A percentile compares a stretch with the other conserved stretches of the same genome.
Evolutionary conservation across 169 alveolate genomes (phyloP).

Genomic region (Plasmodium vinckei): DNA sequence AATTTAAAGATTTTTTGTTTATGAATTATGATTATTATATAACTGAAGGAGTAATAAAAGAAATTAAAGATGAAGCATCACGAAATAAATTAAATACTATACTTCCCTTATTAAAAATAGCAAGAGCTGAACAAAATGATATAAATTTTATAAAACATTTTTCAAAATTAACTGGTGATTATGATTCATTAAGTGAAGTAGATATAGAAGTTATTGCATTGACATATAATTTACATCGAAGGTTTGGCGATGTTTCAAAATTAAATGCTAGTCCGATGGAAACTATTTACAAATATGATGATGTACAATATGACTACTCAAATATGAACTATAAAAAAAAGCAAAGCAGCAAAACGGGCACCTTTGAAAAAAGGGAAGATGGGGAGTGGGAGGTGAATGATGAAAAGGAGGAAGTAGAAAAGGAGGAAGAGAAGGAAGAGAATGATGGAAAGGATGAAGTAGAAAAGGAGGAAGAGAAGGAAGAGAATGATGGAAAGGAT

Average conservation of each 20-base stretch:
- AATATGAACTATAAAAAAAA: not conserved
- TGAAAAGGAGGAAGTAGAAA: not conserved
- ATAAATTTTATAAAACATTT: constrained; percentile 86
- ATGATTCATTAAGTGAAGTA: constrained; percentile 85
- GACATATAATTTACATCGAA: constrained; percentile 84
- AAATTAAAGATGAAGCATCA: constrained; percentile 69
- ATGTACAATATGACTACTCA: constrained; percentile 45
- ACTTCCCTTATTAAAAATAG: constrained; percentile 72
- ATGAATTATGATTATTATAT: constrained; percentile 50
- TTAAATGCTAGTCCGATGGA: constrained; percentile 78
- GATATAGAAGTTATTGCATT: constrained; percentile 91
- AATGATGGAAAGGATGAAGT: not conserved
- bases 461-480: not conserved
- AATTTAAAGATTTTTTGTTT: constrained; percentile 53
- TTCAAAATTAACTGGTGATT: constrained; percentile 91
- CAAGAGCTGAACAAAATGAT: constrained; percentile 84
- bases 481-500: not conserved
- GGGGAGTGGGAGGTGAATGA: not conserved
- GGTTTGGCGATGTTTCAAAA: constrained; percentile 85
- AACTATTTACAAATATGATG: constrained; percentile 53
- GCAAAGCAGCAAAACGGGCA: not conserved
- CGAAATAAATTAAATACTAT: constrained; percentile 36
- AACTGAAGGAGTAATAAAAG: constrained; percentile 76
- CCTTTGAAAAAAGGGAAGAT: not conserved
- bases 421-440: not conserved